Evolutionary conservation across 2,329 filamentous ascomycete species (phyloP), one percentile per base, ranked within the genome.

Genomic region (Diaporthe batatas): DNA sequence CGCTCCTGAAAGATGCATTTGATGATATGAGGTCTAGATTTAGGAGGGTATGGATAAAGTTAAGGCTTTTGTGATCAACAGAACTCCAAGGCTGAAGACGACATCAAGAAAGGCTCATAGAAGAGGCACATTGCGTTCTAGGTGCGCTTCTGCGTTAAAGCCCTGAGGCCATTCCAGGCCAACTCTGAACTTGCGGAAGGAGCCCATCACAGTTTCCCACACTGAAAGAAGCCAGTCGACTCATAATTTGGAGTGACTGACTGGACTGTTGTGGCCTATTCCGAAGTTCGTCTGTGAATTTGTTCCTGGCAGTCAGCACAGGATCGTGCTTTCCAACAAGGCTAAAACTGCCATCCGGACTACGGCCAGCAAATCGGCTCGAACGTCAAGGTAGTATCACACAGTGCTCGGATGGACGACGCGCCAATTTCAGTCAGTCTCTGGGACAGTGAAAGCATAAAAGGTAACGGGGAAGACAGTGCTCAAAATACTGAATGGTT

Each of bases 1-100:
- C 14, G 68, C 54, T 39, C 68, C 68, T 39, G 54, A 70, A 47
- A 70, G 54, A 44, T 70, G 54, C 68, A 70, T 70, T 67, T 49
- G 32, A 14, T 51, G 42, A 16, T 49, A 34, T 23, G 54, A 29
- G 4, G 16, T 51, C 23, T 51, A 42, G 32, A 54, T 39, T 25
- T 36, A 59, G 11, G 29, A n/a, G 2, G 6, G 10, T 51, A n/a
- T n/a, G n/a, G 44, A 21, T 67, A 14, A 32, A 2, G 21, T 39
- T n/a, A 14, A 25, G 23, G n/a, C 53, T n/a, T 53, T 39, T 32
- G 47, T 53, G 10, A 6, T 6, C 21, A 47, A 18, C 23, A 3
- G 23, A 18, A 36, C 6, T 32, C 51, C 39, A 59, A 70, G 68
- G 68, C 59, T 53, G 14, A 51, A 12, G 14, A 51, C 2, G 6